Conservation (phyloP, 2,329 filamentous ascomycete genomes). For the Colletotrichum euphorbiae region DNA sequence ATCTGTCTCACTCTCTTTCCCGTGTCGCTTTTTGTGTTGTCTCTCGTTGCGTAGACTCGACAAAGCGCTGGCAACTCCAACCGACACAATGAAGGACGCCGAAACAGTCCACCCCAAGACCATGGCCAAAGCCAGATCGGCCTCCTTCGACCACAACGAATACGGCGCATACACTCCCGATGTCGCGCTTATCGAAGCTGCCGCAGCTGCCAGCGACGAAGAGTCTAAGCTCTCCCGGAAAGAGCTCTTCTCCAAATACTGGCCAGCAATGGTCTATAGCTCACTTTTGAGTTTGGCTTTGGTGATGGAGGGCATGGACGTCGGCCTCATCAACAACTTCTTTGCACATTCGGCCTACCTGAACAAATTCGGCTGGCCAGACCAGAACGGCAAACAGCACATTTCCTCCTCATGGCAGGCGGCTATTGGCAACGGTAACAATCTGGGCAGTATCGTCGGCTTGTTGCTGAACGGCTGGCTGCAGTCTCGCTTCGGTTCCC, state of each 20-base stretch:
- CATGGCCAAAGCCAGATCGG: constrained; percentile 20
- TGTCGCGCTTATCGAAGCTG: constrained; percentile 49
- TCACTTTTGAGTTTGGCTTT: constrained; percentile 47
- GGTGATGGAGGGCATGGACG: constrained; percentile 52
- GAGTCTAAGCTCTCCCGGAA: constrained; percentile 46
- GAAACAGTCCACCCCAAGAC: not conserved
- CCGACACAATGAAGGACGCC: constrained; percentile 7
- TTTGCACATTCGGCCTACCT: constrained; percentile 49
- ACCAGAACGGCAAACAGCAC: constrained; percentile 51
- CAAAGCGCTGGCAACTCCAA: not conserved
- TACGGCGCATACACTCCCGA: constrained; percentile 43
- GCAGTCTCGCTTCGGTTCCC: constrained; percentile 49
- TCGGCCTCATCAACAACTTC: constrained; percentile 54
- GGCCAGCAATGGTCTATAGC: constrained; percentile 46
- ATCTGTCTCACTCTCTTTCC: not conserved
- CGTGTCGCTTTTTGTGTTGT: not conserved
- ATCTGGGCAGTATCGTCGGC: constrained; percentile 57
- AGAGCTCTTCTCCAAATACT: constrained; percentile 48
- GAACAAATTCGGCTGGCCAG: constrained; percentile 50
- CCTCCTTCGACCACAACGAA: constrained; percentile 42
- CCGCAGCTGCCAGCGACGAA: constrained; percentile 46
- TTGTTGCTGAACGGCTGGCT: constrained; percentile 55
- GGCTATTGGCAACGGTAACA: constrained; percentile 53
- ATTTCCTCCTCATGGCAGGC: constrained; percentile 59
- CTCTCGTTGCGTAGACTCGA: not conserved